Conservation (phyloP, 164 flowering plant genomes). For the Chimonanthus praecox region DNA sequence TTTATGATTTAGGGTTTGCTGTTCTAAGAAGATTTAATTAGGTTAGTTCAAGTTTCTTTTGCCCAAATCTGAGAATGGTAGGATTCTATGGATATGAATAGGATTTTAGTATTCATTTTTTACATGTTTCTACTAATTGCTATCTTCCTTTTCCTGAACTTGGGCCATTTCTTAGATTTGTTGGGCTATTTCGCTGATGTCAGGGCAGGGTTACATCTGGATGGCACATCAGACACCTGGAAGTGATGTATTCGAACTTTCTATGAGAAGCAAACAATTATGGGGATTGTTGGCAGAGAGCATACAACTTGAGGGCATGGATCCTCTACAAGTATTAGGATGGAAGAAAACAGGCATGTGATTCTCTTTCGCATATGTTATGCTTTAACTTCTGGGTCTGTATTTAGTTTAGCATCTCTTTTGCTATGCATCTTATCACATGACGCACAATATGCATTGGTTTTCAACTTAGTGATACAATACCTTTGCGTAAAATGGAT, state of each 20-base stretch:
- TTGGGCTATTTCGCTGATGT: slow-evolving; percentile 22
- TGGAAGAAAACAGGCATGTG: slow-evolving; percentile 81
- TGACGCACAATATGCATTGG: not conserved
- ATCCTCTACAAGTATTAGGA: slow-evolving; percentile 62
- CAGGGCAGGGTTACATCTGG: slow-evolving; percentile 97
- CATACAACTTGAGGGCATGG: slow-evolving; percentile 45
- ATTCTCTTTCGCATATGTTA: not conserved
- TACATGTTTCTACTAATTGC: not conserved
- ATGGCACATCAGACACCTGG: slow-evolving; percentile 71
- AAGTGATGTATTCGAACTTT: slow-evolving; percentile 68
- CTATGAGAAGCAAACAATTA: slow-evolving; percentile 60
- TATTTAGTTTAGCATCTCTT: not conserved
- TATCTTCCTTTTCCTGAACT: not conserved
- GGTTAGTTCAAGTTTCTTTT: too few relatives aligned
- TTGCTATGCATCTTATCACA: not conserved
- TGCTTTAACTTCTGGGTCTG: not conserved
- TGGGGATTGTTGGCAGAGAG: slow-evolving; percentile 59
- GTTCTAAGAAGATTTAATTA: too few relatives aligned
- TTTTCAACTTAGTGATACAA: not conserved
- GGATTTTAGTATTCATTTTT: too few relatives aligned
- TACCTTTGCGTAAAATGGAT: not conserved
- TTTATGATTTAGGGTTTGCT: too few relatives aligned
- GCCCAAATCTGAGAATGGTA: too few relatives aligned
- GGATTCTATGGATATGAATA: too few relatives aligned
- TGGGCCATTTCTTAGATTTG: slow-evolving; percentile 2